A percentile compares a stretch with the other conserved stretches of the same genome.
These are phyloP conservation scores for Fusarium haematococcum DNA, from an alignment of 2,329 filamentous ascomycete species.

Conservation along the genomic window DNA sequence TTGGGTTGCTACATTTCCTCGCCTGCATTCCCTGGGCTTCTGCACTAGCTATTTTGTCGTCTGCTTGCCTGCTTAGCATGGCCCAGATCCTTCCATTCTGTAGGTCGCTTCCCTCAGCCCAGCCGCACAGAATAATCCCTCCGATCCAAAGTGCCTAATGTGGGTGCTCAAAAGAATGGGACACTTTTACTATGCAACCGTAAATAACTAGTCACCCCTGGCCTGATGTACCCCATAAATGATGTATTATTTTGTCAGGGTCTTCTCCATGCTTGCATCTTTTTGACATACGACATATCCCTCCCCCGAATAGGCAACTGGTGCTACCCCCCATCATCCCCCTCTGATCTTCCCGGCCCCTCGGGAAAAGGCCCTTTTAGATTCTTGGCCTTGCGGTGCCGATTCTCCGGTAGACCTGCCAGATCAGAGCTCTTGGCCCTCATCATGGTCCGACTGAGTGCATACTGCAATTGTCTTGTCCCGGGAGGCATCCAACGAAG, in stretches of 20 bases:
- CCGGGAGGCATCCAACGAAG: conserved; percentile 2
- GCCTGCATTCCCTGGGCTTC: conserved; percentile 13
- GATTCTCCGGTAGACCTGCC: conserved; percentile 36
- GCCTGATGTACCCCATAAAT: not conserved
- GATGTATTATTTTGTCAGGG: not conserved
- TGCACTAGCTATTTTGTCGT: not conserved
- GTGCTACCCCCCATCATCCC: not conserved
- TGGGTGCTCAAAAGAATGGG: not conserved
- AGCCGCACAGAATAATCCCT: conserved; percentile 1
- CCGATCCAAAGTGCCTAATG: not conserved
- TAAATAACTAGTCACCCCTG: not conserved
- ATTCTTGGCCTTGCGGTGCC: conserved; percentile 28
- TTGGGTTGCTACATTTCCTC: conserved; percentile 22
- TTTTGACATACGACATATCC: not conserved
- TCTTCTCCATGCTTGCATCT: not conserved
- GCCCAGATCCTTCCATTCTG: not conserved
- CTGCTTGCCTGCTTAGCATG: not conserved
- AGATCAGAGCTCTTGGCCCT: conserved; percentile 20
- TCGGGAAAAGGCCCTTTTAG: not conserved
- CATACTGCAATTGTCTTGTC: not conserved
- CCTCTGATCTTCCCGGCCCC: not conserved
- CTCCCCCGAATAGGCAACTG: conserved; percentile 28
- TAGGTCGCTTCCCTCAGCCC: not conserved
- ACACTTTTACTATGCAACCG: not conserved
- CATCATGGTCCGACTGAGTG: not conserved